These are phyloP conservation scores for Hanseniaspora gamundiae DNA, from an alignment of 1,139 yeast species.

Conservation along the genomic window DNA sequence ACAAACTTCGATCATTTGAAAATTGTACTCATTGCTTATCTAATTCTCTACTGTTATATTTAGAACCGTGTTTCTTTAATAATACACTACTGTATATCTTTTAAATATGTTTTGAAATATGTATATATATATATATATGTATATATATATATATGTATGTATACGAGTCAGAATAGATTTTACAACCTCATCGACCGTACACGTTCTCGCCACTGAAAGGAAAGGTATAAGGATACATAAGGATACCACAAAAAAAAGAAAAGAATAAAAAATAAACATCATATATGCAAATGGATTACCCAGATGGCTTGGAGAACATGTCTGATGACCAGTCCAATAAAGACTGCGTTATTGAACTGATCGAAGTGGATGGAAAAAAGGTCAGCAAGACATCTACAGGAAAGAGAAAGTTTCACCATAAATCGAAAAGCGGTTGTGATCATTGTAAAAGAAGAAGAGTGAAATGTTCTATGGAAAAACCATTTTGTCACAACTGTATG, in stretches of 20 bases:
- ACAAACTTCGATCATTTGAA: no score
- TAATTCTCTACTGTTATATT: no score
- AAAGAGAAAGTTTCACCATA: conserved; percentile 65
- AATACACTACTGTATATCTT: neutral
- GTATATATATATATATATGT: neutral
- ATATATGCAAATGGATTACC: neutral
- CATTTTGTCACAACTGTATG: conserved; percentile 65
- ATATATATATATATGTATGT: neutral
- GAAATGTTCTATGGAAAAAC: conserved; percentile 83
- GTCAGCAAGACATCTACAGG: conserved; percentile 32
- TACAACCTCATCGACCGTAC: no score
- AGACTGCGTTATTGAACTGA: conserved; percentile 20
- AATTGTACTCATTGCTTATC: no score
- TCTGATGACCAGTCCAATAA: conserved; percentile 14
- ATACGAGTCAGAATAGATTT: no score
- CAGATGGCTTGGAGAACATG: conserved; percentile 4
- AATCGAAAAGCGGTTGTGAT: conserved; percentile 77
- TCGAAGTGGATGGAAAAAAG: conserved; percentile 27
- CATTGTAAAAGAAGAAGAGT: conserved; percentile 83
- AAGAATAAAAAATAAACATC: neutral
- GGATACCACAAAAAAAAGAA: neutral
- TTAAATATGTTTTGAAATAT: neutral
- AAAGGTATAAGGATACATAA: no score
- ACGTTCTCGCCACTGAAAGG: no score
- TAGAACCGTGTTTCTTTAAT: no score